Conservation (phyloP, 768 basidiomycete genomes). For the Punctularia strigosozonata region DNA sequence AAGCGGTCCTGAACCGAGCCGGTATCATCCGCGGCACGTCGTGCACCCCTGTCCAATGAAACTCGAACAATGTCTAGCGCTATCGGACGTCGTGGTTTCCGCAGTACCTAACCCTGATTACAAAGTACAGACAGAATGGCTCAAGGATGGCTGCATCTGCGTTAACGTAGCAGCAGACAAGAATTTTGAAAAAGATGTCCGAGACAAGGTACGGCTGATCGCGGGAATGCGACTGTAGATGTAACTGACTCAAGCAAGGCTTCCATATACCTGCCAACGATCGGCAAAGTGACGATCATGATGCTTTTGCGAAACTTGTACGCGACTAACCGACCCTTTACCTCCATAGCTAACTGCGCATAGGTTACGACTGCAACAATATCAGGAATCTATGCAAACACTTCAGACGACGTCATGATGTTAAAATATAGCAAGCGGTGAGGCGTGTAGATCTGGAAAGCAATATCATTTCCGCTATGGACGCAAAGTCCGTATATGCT, state of each 20-base stretch:
- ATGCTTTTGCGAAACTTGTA: slow-evolving; percentile 96
- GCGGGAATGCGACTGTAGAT: neutral
- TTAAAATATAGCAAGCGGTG: too few relatives aligned
- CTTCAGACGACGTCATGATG: too few relatives aligned
- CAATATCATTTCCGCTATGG: too few relatives aligned
- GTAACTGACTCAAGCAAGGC: slow-evolving; percentile 37
- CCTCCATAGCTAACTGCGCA: too few relatives aligned
- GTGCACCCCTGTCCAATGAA: slow-evolving; percentile 58
- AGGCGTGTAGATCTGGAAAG: too few relatives aligned
- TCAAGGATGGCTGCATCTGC: slow-evolving; percentile 92
- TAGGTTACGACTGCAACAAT: too few relatives aligned
- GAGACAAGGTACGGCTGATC: slow-evolving; percentile 60
- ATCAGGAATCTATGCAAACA: too few relatives aligned
- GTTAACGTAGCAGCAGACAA: slow-evolving; percentile 91
- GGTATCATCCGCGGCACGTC: slow-evolving; percentile 78
- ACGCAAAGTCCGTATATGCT: too few relatives aligned
- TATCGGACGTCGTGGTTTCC: slow-evolving; percentile 89
- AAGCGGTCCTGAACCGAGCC: slow-evolving; percentile 27
- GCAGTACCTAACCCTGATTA: slow-evolving; percentile 82
- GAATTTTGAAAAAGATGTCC: slow-evolving; percentile 90
- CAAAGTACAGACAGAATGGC: slow-evolving; percentile 78
- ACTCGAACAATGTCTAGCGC: slow-evolving; percentile 67
- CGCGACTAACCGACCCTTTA: too few relatives aligned
- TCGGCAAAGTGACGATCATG: slow-evolving; percentile 96
- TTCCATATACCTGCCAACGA: slow-evolving; percentile 86